Evolutionary conservation across 2,329 filamentous ascomycete species (phyloP).

Genomic region (Colletotrichum orchidophilum): DNA sequence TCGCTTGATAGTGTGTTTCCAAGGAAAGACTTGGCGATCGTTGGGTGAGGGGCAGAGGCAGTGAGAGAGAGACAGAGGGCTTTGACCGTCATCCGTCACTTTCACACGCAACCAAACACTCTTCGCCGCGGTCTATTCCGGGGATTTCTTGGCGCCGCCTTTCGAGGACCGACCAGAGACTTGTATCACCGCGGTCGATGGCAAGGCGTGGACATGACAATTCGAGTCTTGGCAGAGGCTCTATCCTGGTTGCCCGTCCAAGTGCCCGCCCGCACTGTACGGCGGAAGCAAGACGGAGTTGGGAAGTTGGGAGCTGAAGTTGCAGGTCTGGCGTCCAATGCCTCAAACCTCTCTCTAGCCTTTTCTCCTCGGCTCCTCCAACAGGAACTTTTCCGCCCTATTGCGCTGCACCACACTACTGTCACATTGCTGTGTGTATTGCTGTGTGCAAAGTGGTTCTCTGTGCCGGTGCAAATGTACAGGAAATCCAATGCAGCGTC

Average conservation of each 20-base stretch:
- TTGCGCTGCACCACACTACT: too few species aligned
- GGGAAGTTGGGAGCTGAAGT: not conserved
- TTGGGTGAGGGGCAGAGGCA: not conserved
- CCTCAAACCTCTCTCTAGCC: not conserved
- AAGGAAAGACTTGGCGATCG: slow-evolving; percentile 28
- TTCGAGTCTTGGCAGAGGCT: slow-evolving; percentile 29
- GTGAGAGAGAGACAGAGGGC: not conserved
- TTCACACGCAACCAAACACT: slow-evolving; percentile 8
- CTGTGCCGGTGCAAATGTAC: not conserved
- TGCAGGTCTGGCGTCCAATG: not conserved
- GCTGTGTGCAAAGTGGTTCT: not conserved
- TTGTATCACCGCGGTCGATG: slow-evolving; percentile 8
- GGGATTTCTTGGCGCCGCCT: slow-evolving; percentile 24
- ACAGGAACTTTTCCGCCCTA: not conserved
- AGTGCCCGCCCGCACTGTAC: slow-evolving; percentile 8
- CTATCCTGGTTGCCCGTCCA: slow-evolving; percentile 5
- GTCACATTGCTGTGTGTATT: too few species aligned
- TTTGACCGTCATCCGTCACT: slow-evolving; percentile 6
- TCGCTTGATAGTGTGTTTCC: slow-evolving; percentile 25
- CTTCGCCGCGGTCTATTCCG: slow-evolving; percentile 28
- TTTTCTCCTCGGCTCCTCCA: not conserved
- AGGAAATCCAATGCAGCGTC: not conserved
- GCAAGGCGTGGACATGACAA: slow-evolving; percentile 32
- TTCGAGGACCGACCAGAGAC: not conserved
- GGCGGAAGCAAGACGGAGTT: not conserved